phyloP scores from a whole-genome alignment of 2,329 filamentous ascomycete species.

The Ceratocystis cacaofunesta region DNA sequence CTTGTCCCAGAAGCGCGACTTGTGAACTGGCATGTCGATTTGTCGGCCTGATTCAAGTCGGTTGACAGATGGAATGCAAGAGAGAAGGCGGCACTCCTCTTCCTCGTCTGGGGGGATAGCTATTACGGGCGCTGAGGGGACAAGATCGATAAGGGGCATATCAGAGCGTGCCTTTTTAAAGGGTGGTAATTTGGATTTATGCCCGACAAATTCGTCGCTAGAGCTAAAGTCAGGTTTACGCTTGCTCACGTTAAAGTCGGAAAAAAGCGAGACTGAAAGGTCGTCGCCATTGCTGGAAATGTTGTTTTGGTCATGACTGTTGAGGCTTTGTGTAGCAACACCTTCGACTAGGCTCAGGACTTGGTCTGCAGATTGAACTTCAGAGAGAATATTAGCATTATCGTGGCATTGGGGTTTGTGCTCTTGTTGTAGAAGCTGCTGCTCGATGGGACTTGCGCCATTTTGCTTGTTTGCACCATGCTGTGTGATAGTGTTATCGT shows the following conservation, averaged over 20 bases:
- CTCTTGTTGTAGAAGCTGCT: constrained; percentile 14
- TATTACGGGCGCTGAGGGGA: neutral
- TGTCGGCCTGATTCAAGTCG: constrained; percentile 38
- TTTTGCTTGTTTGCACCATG: constrained; percentile 13
- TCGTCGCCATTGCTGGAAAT: neutral
- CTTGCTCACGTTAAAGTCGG: constrained; percentile 37
- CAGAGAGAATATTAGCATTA: constrained; percentile 8
- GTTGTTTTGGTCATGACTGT: constrained; percentile 9
- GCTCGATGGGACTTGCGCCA: neutral
- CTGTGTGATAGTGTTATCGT: constrained; percentile 21
- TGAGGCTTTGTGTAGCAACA: constrained; percentile 41
- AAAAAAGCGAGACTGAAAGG: neutral
- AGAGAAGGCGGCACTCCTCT: constrained; percentile 34
- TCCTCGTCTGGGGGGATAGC: constrained; percentile 24
- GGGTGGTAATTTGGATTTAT: constrained; percentile 19
- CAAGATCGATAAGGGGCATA: neutral
- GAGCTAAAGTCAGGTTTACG: constrained; percentile 37
- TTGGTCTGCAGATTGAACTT: constrained; percentile 31
- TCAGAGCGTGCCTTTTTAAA: constrained; percentile 44
- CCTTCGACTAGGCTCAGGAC: constrained; percentile 37
- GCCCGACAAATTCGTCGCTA: constrained; percentile 37
- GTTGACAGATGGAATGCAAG: constrained; percentile 34
- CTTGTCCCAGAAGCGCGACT: constrained; percentile 43
- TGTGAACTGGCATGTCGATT: constrained; percentile 42
- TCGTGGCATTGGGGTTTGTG: neutral